Base-by-base conservation (phyloP, 2,329 filamentous ascomycete genomes). In the Paraphaeosphaeria minitans region DNA sequence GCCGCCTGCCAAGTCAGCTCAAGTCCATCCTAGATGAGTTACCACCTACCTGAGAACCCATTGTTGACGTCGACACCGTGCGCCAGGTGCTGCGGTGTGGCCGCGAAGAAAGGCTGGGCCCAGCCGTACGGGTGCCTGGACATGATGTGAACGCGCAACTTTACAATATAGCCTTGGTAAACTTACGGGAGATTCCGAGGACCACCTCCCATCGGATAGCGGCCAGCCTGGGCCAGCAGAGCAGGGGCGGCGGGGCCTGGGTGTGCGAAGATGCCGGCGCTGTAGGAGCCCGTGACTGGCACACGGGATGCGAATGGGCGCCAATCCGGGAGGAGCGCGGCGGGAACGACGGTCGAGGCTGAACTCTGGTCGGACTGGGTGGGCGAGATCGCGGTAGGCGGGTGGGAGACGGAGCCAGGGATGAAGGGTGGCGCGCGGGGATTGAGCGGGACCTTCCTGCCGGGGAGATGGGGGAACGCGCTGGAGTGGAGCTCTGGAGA, bases 371-470 rank as follows among this genome's bases (percentile, higher is more conserved):
- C 48, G 3, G 31, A 39, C 33, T 39, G 41, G 12, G 31, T 14
- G 10, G 31, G 33, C 12, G 33, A 27, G 12, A 8, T 13, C 3
- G 35, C 14, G 24, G 35, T 27, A 9, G 57, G 53, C 12, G 57
- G 53, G 41, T 59, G 57, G 2, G 22, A 2, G 21, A 35, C 6
- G 1, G 37, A 48, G 16, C 55, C 55, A 5, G 52, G 55, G 24
- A 58, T 24, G 39, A 62, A 62, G 4, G 57, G 48, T 5, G 53
- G 10, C 10, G 58, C 61, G 46, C 53, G 41, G 7, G 58, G 42
- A 31, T 50, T 58, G 39, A 56, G n/a, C 35, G 33, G 49, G 46
- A 24, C 35, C 21, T 7, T 21, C 39, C 12, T 10, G 19, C 39
- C 46, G 12, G 24, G 37, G 21, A 21, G 12, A 21, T 2, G 7